Evolutionary conservation across 2,329 filamentous ascomycete genomes (phyloP).

Genomic region (Rosellinia necatrix): DNA sequence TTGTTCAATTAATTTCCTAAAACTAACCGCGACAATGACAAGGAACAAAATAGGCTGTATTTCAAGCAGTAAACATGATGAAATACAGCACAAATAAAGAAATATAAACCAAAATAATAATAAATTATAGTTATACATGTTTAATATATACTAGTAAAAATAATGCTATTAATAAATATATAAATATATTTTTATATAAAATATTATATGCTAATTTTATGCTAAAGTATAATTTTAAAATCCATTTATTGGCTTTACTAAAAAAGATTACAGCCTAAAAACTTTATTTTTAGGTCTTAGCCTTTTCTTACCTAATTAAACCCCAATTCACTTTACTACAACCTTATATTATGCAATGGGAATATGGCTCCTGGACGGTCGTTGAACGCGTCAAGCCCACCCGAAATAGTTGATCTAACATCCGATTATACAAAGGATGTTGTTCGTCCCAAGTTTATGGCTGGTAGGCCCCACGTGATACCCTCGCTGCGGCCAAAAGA

Average conservation of each 20-base stretch:
- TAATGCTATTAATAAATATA: background rate
- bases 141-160: background rate
- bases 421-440: conserved; percentile 21
- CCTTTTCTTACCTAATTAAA: background rate
- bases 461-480: no score
- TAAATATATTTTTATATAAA: background rate
- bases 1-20: no score
- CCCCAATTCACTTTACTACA: background rate
- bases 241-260: no score
- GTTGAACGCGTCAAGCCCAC: background rate
- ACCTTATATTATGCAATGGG: background rate
- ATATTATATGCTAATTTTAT: no score
- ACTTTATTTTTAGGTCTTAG: background rate
- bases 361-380: no score
- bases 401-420: conserved; percentile 26
- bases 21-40: no score
- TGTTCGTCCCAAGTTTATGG: no score
- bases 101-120: conserved; percentile 10
- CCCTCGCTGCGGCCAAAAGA: no score
- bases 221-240: no score
- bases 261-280: no score
- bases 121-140: conserved; percentile 15
- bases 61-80: no score
- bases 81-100: background rate
- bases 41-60: no score